A percentile compares a stretch with the other conserved stretches of the same genome.
phyloP scores from a whole-genome alignment of 805 yeast species.

The Tanozyma kutaoensis region DNA sequence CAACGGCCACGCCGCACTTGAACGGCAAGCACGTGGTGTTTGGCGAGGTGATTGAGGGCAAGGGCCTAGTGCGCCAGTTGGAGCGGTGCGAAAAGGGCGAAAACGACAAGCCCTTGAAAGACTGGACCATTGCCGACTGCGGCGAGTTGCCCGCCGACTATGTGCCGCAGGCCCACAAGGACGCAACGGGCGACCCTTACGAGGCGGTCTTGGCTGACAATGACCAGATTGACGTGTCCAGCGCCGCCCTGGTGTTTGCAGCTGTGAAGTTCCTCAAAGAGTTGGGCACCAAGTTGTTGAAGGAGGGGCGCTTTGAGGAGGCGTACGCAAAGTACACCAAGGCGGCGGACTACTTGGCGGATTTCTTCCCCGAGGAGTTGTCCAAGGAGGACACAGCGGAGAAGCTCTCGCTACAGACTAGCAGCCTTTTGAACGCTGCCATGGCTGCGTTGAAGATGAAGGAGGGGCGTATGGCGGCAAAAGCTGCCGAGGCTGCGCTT shows the following conservation, averaged over 20 bases:
- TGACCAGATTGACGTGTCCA: conserved; percentile 40
- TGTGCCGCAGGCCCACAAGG: conserved; percentile 36
- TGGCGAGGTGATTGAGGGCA: conserved; percentile 77
- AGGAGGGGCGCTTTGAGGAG: conserved; percentile 39
- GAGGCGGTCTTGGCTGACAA: conserved; percentile 72
- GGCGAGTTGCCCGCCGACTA: conserved; percentile 63
- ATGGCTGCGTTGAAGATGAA: conserved; percentile 57
- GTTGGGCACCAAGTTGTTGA: conserved; percentile 67
- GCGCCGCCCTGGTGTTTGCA: conserved; percentile 52
- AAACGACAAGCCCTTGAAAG: conserved; percentile 58
- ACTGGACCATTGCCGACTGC: conserved; percentile 63
- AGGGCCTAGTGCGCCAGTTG: conserved; percentile 62
- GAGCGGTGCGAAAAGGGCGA: conserved; percentile 58
- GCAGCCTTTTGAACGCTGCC: conserved; percentile 61
- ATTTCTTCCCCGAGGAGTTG: conserved; percentile 62
- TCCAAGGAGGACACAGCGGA: conserved; percentile 34
- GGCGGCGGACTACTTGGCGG: conserved; percentile 55
- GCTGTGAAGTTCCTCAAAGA: conserved; percentile 58
- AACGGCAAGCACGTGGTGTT: conserved; percentile 36
- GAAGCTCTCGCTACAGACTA: conserved; percentile 41
- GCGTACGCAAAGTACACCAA: conserved; percentile 64
- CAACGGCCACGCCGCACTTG: background rate
- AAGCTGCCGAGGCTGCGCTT: conserved; percentile 54
- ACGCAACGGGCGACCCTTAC: conserved; percentile 76
- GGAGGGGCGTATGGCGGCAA: conserved; percentile 38